Conservation (phyloP, 139 green algal species). For the Coelastrella sp. region DNA sequence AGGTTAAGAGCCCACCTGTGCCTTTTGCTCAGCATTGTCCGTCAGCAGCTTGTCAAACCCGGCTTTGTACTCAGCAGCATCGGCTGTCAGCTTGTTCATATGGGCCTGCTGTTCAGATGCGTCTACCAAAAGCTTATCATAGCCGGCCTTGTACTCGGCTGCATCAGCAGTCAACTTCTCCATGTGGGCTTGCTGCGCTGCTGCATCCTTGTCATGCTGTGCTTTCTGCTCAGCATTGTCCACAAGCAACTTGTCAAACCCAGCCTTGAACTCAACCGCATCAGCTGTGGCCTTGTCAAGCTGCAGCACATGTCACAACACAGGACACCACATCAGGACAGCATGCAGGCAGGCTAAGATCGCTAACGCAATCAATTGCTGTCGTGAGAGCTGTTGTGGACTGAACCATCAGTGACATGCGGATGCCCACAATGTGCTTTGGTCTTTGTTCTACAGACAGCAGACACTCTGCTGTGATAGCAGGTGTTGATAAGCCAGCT, state of each 20-base stretch:
- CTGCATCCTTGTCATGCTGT: slow-evolving; percentile 22
- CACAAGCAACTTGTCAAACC: slow-evolving; percentile 39
- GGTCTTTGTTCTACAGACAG: too few relatives aligned
- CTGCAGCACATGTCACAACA: background rate
- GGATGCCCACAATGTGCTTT: too few relatives aligned
- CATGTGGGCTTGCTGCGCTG: background rate
- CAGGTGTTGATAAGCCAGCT: background rate
- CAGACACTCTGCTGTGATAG: too few relatives aligned
- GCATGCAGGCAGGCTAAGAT: background rate
- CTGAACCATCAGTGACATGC: too few relatives aligned
- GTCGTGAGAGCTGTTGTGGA: too few relatives aligned
- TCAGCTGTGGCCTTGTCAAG: slow-evolving; percentile 26
- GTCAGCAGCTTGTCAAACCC: slow-evolving; percentile 37
- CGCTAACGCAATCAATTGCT: too few relatives aligned
- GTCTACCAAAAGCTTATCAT: slow-evolving; percentile 20
- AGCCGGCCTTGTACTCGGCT: slow-evolving; percentile 40
- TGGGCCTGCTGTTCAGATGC: slow-evolving; percentile 24
- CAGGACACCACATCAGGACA: background rate
- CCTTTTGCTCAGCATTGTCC: slow-evolving; percentile 12
- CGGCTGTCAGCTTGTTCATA: slow-evolving; percentile 23
- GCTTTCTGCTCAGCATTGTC: slow-evolving; percentile 44
- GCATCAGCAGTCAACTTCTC: background rate
- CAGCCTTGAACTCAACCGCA: slow-evolving; percentile 47
- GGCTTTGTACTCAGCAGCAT: slow-evolving; percentile 31
- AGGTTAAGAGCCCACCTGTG: background rate